These are phyloP conservation scores for Arabis alpina DNA, from an alignment of 345 rosid species.

Conservation along the genomic window DNA sequence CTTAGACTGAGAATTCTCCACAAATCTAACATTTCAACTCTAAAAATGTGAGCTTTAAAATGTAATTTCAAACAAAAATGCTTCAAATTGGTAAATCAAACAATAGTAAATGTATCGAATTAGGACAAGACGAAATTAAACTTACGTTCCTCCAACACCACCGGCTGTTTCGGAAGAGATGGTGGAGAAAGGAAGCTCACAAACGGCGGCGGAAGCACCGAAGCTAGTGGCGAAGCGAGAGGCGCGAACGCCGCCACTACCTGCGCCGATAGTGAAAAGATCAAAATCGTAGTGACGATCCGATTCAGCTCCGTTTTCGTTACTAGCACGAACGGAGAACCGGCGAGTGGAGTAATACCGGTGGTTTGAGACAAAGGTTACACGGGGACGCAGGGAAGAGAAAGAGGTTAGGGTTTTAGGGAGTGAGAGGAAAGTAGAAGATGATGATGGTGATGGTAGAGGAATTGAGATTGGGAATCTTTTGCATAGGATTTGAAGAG, in stretches of 20 bases:
- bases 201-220: slow-evolving; percentile 90
- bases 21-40: background rate
- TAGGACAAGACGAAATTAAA: background rate
- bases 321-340: slow-evolving; percentile 54
- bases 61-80: slow-evolving; percentile 8
- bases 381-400: slow-evolving; percentile 32
- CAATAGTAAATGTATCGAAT: background rate
- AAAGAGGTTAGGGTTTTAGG: slow-evolving; percentile 49
- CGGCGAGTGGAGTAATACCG: slow-evolving; percentile 41
- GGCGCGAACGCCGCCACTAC: slow-evolving; percentile 96
- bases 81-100: slow-evolving; percentile 5
- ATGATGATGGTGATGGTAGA: slow-evolving; percentile 22
- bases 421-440: slow-evolving; percentile 38
- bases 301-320: slow-evolving; percentile 65
- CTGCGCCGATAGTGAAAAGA: slow-evolving; percentile 96
- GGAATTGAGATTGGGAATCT: slow-evolving; percentile 45
- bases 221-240: slow-evolving; percentile 87
- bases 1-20: background rate
- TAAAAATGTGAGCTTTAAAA: too few species aligned
- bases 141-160: slow-evolving; percentile 98
- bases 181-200: slow-evolving; percentile 92
- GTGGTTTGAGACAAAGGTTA: slow-evolving; percentile 38
- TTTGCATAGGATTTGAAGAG: slow-evolving; percentile 50
- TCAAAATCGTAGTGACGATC: slow-evolving; percentile 75
- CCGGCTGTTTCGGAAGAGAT: slow-evolving; percentile 91